Evolutionary conservation across 164 flowering plant species (phyloP), one percentile per base, ranked within the genome.

Genomic region (Cinnamomum micranthum): DNA sequence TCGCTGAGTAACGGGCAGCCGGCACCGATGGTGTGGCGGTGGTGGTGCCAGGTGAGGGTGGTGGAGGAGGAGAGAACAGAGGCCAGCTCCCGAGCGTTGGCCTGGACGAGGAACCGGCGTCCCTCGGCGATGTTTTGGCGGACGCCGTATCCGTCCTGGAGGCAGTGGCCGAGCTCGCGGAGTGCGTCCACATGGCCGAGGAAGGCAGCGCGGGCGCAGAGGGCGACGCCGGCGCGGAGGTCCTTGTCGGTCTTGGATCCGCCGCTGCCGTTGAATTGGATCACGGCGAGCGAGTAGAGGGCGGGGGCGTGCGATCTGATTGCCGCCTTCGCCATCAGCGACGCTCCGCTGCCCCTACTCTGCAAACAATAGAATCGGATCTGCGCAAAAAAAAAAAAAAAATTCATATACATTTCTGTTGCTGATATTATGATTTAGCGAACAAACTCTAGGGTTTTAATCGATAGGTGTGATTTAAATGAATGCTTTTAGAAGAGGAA

Each of bases 201-300:
- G 69, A 74, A 82, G 22, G 97, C 90, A 0, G 97, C 94, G 64
- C 93, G 83, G 2, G 92, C 93, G 68, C 95, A 92, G 3, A 92
- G 84, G 0, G 93, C 88, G 0, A 87, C 95, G 2, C 93, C 97
- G 68, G 95, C 94, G 27, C 89, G 86, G 13, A 90, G 87, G 70
- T 92, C 91, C 77, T 87, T 92, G 76, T 85, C 89, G 78, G 65
- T 81, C 77, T 87, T 91, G 9, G 90, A 75, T 60, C 88, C 90
- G 10, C 96, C 93, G 77, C 97, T 90, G 60, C 98, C 96, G 86
- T 93, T 94, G 85, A 94, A 94, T 76, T 91, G 98, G 67, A 94
- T 88, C 47, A 94, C 90, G 23, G 98, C 92, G 14, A 94, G 83
- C 6, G 98, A 88, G 81, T 92, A 92, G 1, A 94, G 84, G 1